Evolutionary conservation across 257 asterid species (phyloP), one percentile per base, ranked within the genome.

Genomic region (Jacaranda copaia): DNA sequence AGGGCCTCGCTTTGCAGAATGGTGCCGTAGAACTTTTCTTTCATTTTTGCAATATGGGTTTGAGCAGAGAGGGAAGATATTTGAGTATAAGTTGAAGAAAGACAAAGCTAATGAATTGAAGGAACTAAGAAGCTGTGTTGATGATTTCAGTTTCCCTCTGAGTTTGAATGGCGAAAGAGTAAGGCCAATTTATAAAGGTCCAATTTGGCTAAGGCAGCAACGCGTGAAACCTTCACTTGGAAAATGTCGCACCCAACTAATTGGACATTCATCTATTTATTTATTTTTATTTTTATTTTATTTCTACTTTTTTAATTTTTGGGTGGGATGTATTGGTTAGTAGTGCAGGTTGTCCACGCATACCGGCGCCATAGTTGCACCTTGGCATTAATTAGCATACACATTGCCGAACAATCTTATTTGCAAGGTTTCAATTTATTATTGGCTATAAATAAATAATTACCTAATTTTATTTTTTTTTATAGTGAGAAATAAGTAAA

Each of bases 1-100:
- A 87, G 91, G 4, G 83, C 87, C 14, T 85, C 85, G 76, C 89
- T 88, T 64, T 84, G 88, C 6, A 88, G 83, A 73, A 88, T 80
- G 63, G 84, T 68, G 76, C 77, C 78, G 43, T 6, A 76, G 70
- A 64, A 82, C 68, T 79, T 77, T 10, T 85, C 86, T 77, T 81
- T 84, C 88, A 84, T 84, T 18, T 25, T 79, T 1, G 60, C 7
- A 6, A 48, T 25, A 25, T 25, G 16, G 45, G 19, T 10, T 35
- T 45, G 57, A 15, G n/a, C 0, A 69, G 3, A 68, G n/a, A 2
- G 12, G 16, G 15, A 7, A 53, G 9, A 14, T 0, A 32, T 40
- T 19, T 4, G 13, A 57, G n/a, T 5, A 18, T 3, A 20, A 51
- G 32, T 15, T 4, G 58, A 11, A 32, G 32, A 42, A 8, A 5